Evolutionary conservation across 768 basidiomycete genomes (phyloP).

Genomic region (Kwoniella shandongensis): DNA sequence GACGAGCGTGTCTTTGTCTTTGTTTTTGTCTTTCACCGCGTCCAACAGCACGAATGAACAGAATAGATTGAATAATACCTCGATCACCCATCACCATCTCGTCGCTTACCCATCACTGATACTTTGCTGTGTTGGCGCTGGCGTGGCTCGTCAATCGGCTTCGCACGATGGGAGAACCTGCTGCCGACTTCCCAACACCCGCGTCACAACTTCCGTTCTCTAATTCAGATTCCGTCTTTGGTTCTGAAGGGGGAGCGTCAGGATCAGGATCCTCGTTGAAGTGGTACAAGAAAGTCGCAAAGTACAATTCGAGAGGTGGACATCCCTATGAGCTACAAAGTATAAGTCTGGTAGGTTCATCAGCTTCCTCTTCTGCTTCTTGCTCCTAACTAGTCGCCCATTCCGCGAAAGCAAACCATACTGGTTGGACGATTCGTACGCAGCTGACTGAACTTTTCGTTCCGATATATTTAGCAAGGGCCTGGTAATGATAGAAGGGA

Average conservation of each 20-base stretch:
- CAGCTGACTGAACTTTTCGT: background rate
- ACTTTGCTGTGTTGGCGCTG: too few species aligned
- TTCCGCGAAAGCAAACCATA: too few species aligned
- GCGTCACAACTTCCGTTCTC: conserved; percentile 2
- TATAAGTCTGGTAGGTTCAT: conserved; percentile 5
- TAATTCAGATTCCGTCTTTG: background rate
- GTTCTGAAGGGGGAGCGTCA: background rate
- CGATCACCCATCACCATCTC: too few species aligned
- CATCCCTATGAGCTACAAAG: conserved; percentile 14
- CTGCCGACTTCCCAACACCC: conserved; percentile 4
- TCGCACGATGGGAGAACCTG: background rate
- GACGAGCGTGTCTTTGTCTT: too few species aligned
- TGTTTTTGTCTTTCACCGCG: too few species aligned
- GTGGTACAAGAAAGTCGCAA: conserved; percentile 18
- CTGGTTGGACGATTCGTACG: background rate
- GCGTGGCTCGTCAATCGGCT: too few species aligned
- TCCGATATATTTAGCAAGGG: background rate
- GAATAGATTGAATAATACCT: too few species aligned
- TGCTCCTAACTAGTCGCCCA: background rate
- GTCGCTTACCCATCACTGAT: too few species aligned
- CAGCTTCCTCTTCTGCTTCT: background rate
- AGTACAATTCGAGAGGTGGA: background rate
- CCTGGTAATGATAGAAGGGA: background rate
- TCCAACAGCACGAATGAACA: too few species aligned
- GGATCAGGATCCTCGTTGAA: conserved; percentile 1